These are phyloP conservation scores for Lasiosphaeriaceae sp. DNA, from an alignment of 495 filamentous ascomycete species.

Conservation along the genomic window DNA sequence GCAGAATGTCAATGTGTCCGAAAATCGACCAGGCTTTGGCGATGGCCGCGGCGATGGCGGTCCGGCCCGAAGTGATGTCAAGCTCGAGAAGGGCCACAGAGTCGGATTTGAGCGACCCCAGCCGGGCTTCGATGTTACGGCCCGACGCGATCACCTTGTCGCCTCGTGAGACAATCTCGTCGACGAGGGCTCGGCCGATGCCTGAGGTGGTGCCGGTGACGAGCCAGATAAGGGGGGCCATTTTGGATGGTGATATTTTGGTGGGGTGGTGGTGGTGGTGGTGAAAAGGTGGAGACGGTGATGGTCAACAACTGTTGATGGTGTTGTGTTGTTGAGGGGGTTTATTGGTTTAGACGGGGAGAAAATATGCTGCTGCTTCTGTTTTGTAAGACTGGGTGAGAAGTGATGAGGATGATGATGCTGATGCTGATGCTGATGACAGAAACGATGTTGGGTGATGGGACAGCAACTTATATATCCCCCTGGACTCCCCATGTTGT, in stretches of 20 bases:
- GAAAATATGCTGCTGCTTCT: background rate
- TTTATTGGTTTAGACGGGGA: too few species aligned
- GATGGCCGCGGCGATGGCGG: slow-evolving; percentile 13
- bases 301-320: too few species aligned
- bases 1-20: slow-evolving; percentile 29
- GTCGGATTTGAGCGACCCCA: slow-evolving; percentile 16
- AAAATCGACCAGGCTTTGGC: slow-evolving; percentile 22
- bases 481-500: background rate
- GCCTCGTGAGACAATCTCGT: slow-evolving; percentile 40
- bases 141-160: slow-evolving; percentile 45
- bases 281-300: background rate
- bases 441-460: background rate
- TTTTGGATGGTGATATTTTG: background rate
- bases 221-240: slow-evolving; percentile 23
- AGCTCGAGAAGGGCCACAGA: slow-evolving; percentile 34
- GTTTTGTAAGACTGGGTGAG: background rate
- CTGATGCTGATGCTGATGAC: background rate
- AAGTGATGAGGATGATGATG: background rate
- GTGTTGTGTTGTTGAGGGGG: too few species aligned
- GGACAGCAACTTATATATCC: background rate
- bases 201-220: slow-evolving; percentile 30
- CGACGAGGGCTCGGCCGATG: slow-evolving; percentile 30
- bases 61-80: slow-evolving; percentile 33
- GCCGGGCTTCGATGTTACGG: slow-evolving; percentile 27
- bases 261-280: background rate